Percentiles rank a stretch among this genome's conserved stretches.
Evolutionary conservation across 1,284 basidiomycete genomes (phyloP).

Genomic region (Rhizoctonia solani): DNA sequence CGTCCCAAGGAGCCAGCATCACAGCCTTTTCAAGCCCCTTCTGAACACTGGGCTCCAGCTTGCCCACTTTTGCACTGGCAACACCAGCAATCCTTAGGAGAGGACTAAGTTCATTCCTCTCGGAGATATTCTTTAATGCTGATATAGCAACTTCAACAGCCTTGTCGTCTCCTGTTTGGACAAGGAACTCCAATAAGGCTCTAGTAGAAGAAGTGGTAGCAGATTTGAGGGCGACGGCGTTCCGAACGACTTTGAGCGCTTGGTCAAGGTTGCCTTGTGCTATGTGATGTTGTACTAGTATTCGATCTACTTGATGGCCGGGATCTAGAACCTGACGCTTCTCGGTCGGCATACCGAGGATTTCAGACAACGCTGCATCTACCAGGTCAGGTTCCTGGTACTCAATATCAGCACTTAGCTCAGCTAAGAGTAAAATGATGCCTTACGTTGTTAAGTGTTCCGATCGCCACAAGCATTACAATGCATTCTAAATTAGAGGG

Average conservation of each 20-base stretch:
- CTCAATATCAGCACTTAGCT: background rate
- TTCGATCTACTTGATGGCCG: slow-evolving; percentile 63
- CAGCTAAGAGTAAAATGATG: background rate
- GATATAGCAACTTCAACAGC: slow-evolving; percentile 42
- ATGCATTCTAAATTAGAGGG: slow-evolving; percentile 78
- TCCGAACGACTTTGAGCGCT: slow-evolving; percentile 29
- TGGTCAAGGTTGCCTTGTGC: slow-evolving; percentile 27
- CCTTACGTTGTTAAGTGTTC: slow-evolving; percentile 60
- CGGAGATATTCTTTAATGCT: slow-evolving; percentile 7
- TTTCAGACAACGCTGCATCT: slow-evolving; percentile 85
- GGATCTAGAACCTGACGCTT: slow-evolving; percentile 67
- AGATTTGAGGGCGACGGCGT: slow-evolving; percentile 14
- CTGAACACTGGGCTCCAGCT: slow-evolving; percentile 41
- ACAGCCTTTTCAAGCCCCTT: slow-evolving; percentile 65
- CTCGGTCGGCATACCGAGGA: slow-evolving; percentile 67
- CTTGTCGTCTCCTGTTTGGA: slow-evolving; percentile 50
- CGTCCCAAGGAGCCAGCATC: slow-evolving; percentile 66
- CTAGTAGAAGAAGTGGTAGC: slow-evolving; percentile 48
- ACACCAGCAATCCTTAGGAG: slow-evolving; percentile 54
- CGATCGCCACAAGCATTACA: slow-evolving; percentile 83
- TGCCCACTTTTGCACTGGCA: slow-evolving; percentile 45
- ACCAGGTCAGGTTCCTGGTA: slow-evolving; percentile 73
- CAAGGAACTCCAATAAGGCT: slow-evolving; percentile 60
- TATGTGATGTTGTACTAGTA: slow-evolving; percentile 64
- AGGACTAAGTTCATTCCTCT: slow-evolving; percentile 45